phyloP scores from a whole-genome alignment of 805 yeast species.

The Candida boidinii region DNA sequence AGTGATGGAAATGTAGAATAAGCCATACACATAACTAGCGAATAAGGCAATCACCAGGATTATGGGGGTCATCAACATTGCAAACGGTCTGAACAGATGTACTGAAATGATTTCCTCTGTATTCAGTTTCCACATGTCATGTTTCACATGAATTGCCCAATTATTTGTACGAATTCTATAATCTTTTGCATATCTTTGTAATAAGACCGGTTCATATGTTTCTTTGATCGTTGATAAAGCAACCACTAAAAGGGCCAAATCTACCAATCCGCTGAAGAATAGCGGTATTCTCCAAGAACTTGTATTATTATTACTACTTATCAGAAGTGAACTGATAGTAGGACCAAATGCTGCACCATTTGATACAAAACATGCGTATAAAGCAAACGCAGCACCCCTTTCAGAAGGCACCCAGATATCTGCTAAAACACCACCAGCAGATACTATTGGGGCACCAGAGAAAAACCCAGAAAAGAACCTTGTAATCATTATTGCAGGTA shows the following conservation, averaged over 20 bases:
- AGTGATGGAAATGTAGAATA: conserved; percentile 36
- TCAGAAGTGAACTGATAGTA: conserved; percentile 36
- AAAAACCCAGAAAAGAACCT: conserved; percentile 53
- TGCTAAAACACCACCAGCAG: conserved; percentile 51
- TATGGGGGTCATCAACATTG: conserved; percentile 32
- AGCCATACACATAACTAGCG: conserved; percentile 41
- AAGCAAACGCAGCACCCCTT: conserved; percentile 47
- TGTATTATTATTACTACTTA: conserved; percentile 30
- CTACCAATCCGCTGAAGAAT: conserved; percentile 39
- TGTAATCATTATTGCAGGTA: conserved; percentile 41
- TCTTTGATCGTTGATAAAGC: conserved; percentile 27
- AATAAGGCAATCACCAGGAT: conserved; percentile 34
- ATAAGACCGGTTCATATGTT: conserved; percentile 30
- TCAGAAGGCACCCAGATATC: conserved; percentile 42
- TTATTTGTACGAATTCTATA: conserved; percentile 18
- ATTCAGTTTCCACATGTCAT: conserved; percentile 13
- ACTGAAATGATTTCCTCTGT: conserved; percentile 17
- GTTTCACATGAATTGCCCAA: conserved; percentile 25
- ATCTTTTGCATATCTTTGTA: conserved; percentile 17
- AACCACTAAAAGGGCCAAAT: conserved; percentile 23
- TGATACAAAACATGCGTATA: conserved; percentile 41
- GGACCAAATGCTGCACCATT: conserved; percentile 71
- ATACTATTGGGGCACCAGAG: conserved; percentile 54
- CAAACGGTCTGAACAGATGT: conserved; percentile 28
- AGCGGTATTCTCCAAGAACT: conserved; percentile 52